Conservation (phyloP, 768 basidiomycete genomes). For the Cystobasidium ongulense region DNA sequence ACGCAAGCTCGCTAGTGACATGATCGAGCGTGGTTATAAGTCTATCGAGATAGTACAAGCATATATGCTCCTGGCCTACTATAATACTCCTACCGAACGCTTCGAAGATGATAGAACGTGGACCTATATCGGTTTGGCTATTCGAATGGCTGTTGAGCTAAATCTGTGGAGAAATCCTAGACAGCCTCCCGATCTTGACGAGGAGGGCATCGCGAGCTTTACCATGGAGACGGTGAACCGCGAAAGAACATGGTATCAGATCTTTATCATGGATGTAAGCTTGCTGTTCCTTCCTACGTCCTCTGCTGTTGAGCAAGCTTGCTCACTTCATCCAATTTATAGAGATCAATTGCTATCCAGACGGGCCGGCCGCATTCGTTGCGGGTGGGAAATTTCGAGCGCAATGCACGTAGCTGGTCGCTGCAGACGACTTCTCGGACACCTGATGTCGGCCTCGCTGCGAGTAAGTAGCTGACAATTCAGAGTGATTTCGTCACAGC, state of each 20-base stretch:
- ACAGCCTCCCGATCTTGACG: slow-evolving; percentile 60
- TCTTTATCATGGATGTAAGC: slow-evolving; percentile 41
- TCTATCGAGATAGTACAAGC: slow-evolving; percentile 69
- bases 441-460: slow-evolving; percentile 14
- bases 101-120: slow-evolving; percentile 96
- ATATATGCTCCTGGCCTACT: slow-evolving; percentile 75
- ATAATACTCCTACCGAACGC: slow-evolving; percentile 88
- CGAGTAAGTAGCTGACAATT: not conserved
- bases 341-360: slow-evolving; percentile 13
- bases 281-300: not conserved
- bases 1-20: slow-evolving; percentile 46
- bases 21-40: slow-evolving; percentile 79
- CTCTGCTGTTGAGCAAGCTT: not conserved
- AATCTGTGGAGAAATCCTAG: slow-evolving; percentile 55
- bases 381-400: not conserved
- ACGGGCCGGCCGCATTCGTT: slow-evolving; percentile 16
- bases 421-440: not conserved
- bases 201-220: slow-evolving; percentile 65
- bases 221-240: slow-evolving; percentile 73
- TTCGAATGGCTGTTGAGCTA: slow-evolving; percentile 87
- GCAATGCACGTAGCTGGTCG: not conserved
- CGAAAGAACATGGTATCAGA: slow-evolving; percentile 79
- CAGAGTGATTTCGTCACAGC: not conserved
- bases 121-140: slow-evolving; percentile 51
- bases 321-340: not conserved